phyloP scores from a whole-genome alignment of 2,329 filamentous ascomycete species.

The Penicillium sp. region DNA sequence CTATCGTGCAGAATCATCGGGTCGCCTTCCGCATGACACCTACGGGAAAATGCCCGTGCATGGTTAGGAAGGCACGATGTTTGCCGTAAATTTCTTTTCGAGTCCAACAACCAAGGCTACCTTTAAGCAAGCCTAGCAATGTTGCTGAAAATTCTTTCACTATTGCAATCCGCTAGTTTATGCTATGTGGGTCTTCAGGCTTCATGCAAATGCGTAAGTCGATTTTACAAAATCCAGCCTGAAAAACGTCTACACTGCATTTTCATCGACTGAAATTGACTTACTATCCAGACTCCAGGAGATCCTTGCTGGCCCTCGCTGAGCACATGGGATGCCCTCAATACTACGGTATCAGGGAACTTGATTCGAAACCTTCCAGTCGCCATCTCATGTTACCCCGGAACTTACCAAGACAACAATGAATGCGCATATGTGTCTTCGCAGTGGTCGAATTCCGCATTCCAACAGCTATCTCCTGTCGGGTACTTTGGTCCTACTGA shows the following conservation, averaged over 20 bases:
- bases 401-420: conserved; percentile 24
- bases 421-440: conserved; percentile 26
- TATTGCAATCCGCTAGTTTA: neutral
- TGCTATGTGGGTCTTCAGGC: neutral
- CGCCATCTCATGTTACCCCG: conserved; percentile 38
- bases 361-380: conserved; percentile 35
- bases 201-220: neutral
- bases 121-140: neutral
- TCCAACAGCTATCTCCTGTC: conserved; percentile 29
- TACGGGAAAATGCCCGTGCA: neutral
- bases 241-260: neutral
- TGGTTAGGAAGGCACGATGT: neutral
- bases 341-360: conserved; percentile 33
- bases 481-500: conserved; percentile 31
- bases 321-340: conserved; percentile 34
- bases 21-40: neutral
- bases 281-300: conserved; percentile 17
- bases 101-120: neutral
- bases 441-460: conserved; percentile 30
- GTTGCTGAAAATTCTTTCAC: neutral
- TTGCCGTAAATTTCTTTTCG: neutral
- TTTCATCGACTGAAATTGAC: neutral
- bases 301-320: conserved; percentile 36
- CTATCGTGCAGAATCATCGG: neutral
- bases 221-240: neutral